Evolutionary conservation across 73 alveolate species (phyloP), one percentile per base, ranked within the genome.

Genomic region (Stentor roeselii): DNA sequence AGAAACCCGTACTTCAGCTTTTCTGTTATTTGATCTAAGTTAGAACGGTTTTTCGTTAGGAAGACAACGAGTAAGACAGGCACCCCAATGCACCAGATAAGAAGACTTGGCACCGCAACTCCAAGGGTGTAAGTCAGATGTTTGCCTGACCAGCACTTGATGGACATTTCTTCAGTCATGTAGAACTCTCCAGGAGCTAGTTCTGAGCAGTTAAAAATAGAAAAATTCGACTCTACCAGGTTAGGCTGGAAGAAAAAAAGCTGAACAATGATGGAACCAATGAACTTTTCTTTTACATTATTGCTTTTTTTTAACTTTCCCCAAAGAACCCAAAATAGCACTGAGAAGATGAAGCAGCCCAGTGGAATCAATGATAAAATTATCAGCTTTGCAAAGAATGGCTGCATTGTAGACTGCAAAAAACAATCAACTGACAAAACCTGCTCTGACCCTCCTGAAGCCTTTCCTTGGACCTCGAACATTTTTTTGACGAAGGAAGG

Each of bases 1-100:
- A 84, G 88, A 40, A 84, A 84, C 30, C 89, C 89, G 76, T 36
- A 75, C 27, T 76, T 61, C 0, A 40, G 58, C 27, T 84, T 84
- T 6, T 39, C 3, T 3, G 38, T 36, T 27, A 76, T 31, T n/a
- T 15, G 3, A 36, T 2, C 36, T 61, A 84, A 35, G 31, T 38
- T 2, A 11, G 31, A 11, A n/a, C 31, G 2, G 3, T 61, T 36
- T 3, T 14, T 37, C 27, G 32, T 36, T 3, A 84, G 2, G 3
- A 31, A 36, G 4, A 34, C 35, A n/a, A 75, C 42, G 2, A 37
- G 39, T 14, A 75, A 0, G 2, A 32, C 36, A 27, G 89, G 89
- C 6, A 84, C 34, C 2, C 59, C 75, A 3, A 84, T 14, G 60
- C 61, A 30, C 87, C 89, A 84, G 37, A 84, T 32, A 0, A 84